phyloP scores from a whole-genome alignment of 2,329 filamentous ascomycete species.

The Incumbomyces lentus region DNA sequence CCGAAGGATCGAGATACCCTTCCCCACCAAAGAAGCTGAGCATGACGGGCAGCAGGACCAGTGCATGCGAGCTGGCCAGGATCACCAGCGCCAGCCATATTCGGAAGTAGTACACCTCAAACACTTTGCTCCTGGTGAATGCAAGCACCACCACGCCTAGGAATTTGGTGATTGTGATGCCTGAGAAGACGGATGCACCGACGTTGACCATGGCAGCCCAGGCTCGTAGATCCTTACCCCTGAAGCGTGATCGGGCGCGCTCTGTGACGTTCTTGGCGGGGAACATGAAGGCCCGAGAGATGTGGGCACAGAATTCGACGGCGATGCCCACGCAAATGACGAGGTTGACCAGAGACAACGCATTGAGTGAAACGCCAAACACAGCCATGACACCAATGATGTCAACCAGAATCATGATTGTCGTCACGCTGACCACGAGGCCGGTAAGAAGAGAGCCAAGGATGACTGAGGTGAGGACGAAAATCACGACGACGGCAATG shows the following conservation, averaged over 20 bases:
- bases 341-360: conserved; percentile 87
- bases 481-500: conserved; percentile 75
- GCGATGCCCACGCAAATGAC: conserved; percentile 95
- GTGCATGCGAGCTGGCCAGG: conserved; percentile 77
- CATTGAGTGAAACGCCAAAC: conserved; percentile 80
- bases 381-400: conserved; percentile 93
- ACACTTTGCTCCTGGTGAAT: conserved; percentile 95
- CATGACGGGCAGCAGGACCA: conserved; percentile 84
- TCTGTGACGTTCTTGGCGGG: conserved; percentile 75
- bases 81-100: conserved; percentile 88
- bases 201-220: conserved; percentile 95
- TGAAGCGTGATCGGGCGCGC: conserved; percentile 64
- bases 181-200: conserved; percentile 85
- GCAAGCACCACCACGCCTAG: conserved; percentile 85
- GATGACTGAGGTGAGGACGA: conserved; percentile 66
- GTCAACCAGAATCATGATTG: conserved; percentile 86
- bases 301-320: conserved; percentile 95
- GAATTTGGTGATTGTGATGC: conserved; percentile 92
- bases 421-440: conserved; percentile 70
- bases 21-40: conserved; percentile 76
- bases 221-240: conserved; percentile 70
- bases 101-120: conserved; percentile 98
- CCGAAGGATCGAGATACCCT: conserved; percentile 79
- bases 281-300: conserved; percentile 92
- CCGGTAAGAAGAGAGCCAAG: conserved; percentile 77